Percentiles rank a stretch among this genome's conserved stretches.
These are phyloP conservation scores for Sporothrix humicola DNA, from an alignment of 2,329 filamentous ascomycete species.

Conservation along the genomic window DNA sequence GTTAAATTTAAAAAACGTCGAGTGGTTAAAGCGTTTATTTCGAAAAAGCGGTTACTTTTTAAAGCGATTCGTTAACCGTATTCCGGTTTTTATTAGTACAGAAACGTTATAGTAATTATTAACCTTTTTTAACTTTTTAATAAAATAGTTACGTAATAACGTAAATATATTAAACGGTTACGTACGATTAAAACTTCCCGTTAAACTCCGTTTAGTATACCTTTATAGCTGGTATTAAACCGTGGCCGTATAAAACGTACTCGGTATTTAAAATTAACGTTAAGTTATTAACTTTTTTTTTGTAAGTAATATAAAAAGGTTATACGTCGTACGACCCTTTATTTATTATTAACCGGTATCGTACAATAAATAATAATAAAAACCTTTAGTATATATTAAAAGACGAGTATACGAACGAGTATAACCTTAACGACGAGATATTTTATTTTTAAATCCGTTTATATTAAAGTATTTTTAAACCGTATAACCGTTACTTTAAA, in stretches of 20 bases:
- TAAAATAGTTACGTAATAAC: neutral
- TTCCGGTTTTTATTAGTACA: neutral
- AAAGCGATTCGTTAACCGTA: neutral
- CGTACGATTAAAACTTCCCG: neutral
- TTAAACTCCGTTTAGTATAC: neutral
- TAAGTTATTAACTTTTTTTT: neutral
- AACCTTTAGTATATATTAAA: neutral
- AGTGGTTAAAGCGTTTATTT: neutral
- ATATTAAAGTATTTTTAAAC: neutral
- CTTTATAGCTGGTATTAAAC: neutral
- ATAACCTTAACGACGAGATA: neutral
- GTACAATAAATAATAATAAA: neutral
- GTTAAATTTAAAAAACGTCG: neutral
- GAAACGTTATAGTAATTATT: neutral
- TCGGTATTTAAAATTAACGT: neutral
- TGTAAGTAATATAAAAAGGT: neutral
- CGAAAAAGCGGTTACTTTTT: neutral
- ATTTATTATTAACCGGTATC: too few relatives aligned
- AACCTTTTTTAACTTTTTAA: neutral
- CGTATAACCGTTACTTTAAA: neutral
- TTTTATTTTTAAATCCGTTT: constrained; percentile 1
- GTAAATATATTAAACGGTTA: neutral
- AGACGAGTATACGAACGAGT: constrained; percentile 3
- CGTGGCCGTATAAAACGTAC: neutral
- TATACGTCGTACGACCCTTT: too few relatives aligned